Evolutionary conservation across 2,329 filamentous ascomycete species (phyloP).

Genomic region (Cryphonectria japonica): DNA sequence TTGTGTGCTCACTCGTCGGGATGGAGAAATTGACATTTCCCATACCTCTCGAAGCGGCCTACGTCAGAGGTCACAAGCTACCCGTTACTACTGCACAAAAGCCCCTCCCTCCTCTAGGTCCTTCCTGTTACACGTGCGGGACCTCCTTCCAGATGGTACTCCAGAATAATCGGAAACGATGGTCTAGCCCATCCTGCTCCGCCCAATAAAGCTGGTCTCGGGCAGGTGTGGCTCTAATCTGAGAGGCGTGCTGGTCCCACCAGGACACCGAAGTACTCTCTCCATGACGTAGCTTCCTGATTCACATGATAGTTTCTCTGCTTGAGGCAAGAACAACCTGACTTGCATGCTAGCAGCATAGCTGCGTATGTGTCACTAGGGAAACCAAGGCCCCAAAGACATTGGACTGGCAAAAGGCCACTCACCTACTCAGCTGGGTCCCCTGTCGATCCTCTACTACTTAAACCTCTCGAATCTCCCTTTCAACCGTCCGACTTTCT

Average conservation of each 20-base stretch:
- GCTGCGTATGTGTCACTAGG: slow-evolving; percentile 4
- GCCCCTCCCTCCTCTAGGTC: not conserved
- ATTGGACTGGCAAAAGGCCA: not conserved
- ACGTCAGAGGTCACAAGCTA: slow-evolving; percentile 8
- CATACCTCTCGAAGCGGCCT: not conserved
- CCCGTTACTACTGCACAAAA: not conserved
- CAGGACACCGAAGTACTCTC: not conserved
- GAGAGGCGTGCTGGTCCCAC: slow-evolving; percentile 10
- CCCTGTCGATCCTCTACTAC: slow-evolving; percentile 12
- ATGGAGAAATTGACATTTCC: not conserved
- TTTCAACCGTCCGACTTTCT: not conserved
- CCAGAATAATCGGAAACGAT: slow-evolving; percentile 6
- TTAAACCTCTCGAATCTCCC: slow-evolving; percentile 6
- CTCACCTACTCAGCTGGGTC: not conserved
- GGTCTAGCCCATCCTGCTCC: slow-evolving; percentile 4
- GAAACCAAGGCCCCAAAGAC: not conserved
- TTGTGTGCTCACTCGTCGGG: not conserved
- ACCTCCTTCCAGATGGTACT: not conserved
- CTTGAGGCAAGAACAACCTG: slow-evolving; percentile 8
- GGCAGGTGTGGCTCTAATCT: not conserved
- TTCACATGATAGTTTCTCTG: slow-evolving; percentile 8
- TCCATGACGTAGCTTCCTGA: slow-evolving; percentile 11
- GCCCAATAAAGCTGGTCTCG: not conserved
- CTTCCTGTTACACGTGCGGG: not conserved
- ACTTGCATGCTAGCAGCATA: not conserved